These are phyloP conservation scores for Termitomyces sp. DNA, from an alignment of 768 basidiomycete species.

Conservation along the genomic window DNA sequence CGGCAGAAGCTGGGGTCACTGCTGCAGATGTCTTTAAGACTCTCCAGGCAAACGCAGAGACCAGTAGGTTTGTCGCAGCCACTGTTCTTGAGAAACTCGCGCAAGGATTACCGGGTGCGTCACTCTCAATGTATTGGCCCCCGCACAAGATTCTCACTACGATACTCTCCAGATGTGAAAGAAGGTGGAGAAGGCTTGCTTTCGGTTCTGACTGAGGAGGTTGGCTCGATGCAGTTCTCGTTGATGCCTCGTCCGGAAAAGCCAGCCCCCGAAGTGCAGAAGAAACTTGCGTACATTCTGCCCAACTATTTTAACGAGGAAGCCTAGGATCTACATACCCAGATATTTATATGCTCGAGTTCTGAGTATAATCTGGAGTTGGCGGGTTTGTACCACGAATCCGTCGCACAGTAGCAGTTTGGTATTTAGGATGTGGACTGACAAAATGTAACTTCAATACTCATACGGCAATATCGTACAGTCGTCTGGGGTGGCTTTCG, in stretches of 20 bases:
- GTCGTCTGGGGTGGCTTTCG: too few species aligned
- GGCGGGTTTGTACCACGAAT: too few species aligned
- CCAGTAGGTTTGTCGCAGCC: slow-evolving; percentile 73
- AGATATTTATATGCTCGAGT: not conserved
- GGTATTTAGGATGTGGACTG: too few species aligned
- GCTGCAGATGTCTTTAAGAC: slow-evolving; percentile 90
- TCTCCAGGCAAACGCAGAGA: slow-evolving; percentile 82
- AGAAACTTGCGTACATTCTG: slow-evolving; percentile 48
- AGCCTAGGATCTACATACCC: slow-evolving; percentile 2
- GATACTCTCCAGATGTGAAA: slow-evolving; percentile 6
- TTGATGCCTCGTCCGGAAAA: slow-evolving; percentile 71
- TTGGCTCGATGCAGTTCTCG: slow-evolving; percentile 80
- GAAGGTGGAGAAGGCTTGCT: slow-evolving; percentile 37
- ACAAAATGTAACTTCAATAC: too few species aligned
- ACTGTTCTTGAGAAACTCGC: slow-evolving; percentile 63
- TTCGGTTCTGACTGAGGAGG: slow-evolving; percentile 48
- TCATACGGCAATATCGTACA: too few species aligned
- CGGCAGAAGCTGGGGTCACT: slow-evolving; percentile 77
- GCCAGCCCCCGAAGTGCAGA: slow-evolving; percentile 55
- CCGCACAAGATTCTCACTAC: not conserved
- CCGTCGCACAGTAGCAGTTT: too few species aligned
- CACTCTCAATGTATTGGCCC: not conserved
- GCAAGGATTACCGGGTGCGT: slow-evolving; percentile 4
- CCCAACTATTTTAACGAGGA: slow-evolving; percentile 10
- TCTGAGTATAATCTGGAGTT: too few species aligned